Base-by-base conservation (phyloP, 2,329 filamentous ascomycete genomes). In the Drechslerella dactyloides region DNA sequence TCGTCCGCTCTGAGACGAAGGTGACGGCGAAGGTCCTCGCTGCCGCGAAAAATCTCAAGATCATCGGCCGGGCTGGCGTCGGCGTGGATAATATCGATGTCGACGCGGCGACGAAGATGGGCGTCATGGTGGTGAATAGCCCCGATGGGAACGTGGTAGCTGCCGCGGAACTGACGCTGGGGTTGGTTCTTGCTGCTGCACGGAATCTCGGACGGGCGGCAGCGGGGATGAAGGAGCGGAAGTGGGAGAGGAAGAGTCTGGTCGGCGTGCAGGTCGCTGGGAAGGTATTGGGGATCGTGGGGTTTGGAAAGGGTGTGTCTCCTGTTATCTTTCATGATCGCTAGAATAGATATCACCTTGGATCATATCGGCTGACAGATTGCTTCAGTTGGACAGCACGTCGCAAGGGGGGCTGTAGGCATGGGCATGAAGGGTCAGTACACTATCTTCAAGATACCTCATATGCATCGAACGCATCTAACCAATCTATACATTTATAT, bases 71-170 rank as follows among this genome's bases (percentile, higher is more conserved):
- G 72, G 90, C 90, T 11, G 90, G 90, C 11, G 90, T 93, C 0
- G 90, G 89, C 33, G 89, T 93, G 23, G 90, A 93, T 80, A 93
- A 93, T 80, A 90, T 94, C 54, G 84, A 93, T 77, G 87, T 93
- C 0, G 82, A 86, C 35, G 85, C 86, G 6, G 90, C 90, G 1
- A 93, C 90, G 0, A 83, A 84, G 42, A 82, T 87, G 60, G 90
- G 90, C 19, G 87, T 93, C 69, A 87, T 93, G 56, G 90, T 94
- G 1, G 87, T 93, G 62, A 94, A 93, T 79, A 89, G 86, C 24
- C 90, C 90, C 0, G 85, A 86, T 17, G 90, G 90, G 1, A 94
- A 94, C 77, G 91, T 93, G 75, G 85, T 89, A 65, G 90, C 90
- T 0, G 90, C 90, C 0, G 90, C 90, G 0, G 90, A 92, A 77